Conservation (phyloP, 495 filamentous ascomycete genomes). For the Neurospora sp. region DNA sequence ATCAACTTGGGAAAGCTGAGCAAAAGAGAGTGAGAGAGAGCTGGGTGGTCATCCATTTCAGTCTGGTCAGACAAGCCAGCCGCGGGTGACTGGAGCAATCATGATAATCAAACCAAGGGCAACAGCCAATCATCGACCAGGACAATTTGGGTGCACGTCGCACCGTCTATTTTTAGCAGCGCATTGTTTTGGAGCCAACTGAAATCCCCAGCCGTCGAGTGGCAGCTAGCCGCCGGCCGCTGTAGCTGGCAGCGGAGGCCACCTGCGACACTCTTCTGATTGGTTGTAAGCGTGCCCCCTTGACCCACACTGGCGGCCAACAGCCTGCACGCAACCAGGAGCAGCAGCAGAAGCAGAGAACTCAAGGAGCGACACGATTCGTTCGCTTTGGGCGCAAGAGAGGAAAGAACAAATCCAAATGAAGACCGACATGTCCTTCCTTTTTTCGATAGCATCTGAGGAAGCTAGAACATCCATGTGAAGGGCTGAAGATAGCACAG, state of each 20-base stretch:
- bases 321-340: neutral
- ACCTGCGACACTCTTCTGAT: neutral
- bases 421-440: neutral
- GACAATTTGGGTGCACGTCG: neutral
- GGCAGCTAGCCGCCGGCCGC: neutral
- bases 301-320: neutral
- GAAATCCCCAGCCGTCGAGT: neutral
- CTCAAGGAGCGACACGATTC: neutral
- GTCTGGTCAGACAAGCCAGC: neutral
- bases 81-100: neutral
- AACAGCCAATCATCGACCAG: neutral
- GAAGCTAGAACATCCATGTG: neutral
- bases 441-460: neutral
- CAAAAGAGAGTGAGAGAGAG: neutral
- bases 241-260: neutral
- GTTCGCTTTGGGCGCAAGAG: neutral
- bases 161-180: neutral
- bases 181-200: neutral
- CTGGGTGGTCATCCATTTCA: neutral
- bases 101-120: neutral
- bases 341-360: neutral
- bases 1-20: neutral
- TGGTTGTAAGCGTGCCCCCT: neutral
- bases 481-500: neutral
- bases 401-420: neutral